These are phyloP conservation scores for Sugiyamaella grinbergsii DNA, from an alignment of 1,139 yeast species.

Conservation along the genomic window DNA sequence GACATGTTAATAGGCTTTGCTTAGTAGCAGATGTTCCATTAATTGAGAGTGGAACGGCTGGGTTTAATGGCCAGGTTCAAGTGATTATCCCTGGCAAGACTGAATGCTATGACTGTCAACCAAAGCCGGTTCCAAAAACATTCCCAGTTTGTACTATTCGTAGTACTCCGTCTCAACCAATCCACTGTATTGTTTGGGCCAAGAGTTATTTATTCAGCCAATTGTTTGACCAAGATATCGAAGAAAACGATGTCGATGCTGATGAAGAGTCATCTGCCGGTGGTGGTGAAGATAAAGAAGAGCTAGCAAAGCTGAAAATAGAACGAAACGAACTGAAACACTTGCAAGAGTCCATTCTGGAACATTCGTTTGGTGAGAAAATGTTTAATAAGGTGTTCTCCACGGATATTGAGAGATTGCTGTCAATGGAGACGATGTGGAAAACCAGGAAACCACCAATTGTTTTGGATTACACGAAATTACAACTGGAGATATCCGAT, in stretches of 20 bases:
- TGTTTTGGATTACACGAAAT: slow-evolving; percentile 51
- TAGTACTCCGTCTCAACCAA: slow-evolving; percentile 94
- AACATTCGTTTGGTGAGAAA: slow-evolving; percentile 43
- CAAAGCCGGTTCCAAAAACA: slow-evolving; percentile 84
- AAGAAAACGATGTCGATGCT: slow-evolving; percentile 33
- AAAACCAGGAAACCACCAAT: slow-evolving; percentile 65
- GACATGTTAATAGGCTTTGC: slow-evolving; percentile 84
- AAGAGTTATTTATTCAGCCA: slow-evolving; percentile 85
- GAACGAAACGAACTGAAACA: slow-evolving; percentile 79
- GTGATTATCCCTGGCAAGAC: slow-evolving; percentile 81
- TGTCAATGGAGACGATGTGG: slow-evolving; percentile 78
- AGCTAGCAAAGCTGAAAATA: slow-evolving; percentile 64
- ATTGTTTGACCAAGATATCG: slow-evolving; percentile 59
- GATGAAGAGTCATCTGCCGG: slow-evolving; percentile 49
- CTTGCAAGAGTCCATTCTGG: slow-evolving; percentile 53
- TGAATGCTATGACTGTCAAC: slow-evolving; percentile 92
- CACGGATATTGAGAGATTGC: slow-evolving; percentile 72
- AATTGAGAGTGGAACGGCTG: slow-evolving; percentile 95
- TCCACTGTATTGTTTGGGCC: slow-evolving; percentile 98
- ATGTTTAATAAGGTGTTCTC: slow-evolving; percentile 55
- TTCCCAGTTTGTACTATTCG: slow-evolving; percentile 97
- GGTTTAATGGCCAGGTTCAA: slow-evolving; percentile 89
- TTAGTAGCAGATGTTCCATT: slow-evolving; percentile 72
- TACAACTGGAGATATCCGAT: slow-evolving; percentile 17
- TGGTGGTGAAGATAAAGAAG: slow-evolving; percentile 47